Percentiles rank a stretch among this genome's conserved stretches.
These are phyloP conservation scores for Cladophialophora immunda DNA, from an alignment of 2,329 filamentous ascomycete species.

Conservation along the genomic window DNA sequence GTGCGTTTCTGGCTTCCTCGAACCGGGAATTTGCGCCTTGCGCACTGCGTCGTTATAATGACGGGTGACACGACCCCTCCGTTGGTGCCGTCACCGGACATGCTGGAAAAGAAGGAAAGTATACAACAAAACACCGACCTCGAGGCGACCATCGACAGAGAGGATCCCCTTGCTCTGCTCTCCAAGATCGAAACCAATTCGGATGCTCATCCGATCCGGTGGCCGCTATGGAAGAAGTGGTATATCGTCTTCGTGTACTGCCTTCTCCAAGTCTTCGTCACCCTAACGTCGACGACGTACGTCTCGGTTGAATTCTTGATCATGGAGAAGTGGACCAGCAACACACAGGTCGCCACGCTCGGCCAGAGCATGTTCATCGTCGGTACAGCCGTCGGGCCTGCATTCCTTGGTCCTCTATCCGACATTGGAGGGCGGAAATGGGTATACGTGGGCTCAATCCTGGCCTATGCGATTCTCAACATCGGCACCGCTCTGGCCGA, in stretches of 20 bases:
- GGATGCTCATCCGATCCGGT: constrained; percentile 37
- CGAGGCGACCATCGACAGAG: constrained; percentile 17
- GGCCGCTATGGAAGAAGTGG: constrained; percentile 40
- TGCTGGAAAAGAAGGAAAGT: constrained; percentile 26
- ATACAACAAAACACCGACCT: constrained; percentile 15
- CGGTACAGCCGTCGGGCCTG: constrained; percentile 53
- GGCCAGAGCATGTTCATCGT: constrained; percentile 56
- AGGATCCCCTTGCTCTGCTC: constrained; percentile 32
- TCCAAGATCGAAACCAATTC: constrained; percentile 33
- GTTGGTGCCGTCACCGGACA: constrained; percentile 5
- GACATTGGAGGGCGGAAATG: constrained; percentile 56
- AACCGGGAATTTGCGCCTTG: neutral
- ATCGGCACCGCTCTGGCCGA: constrained; percentile 48
- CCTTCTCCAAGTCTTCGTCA: constrained; percentile 51
- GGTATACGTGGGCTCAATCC: constrained; percentile 52
- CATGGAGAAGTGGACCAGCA: constrained; percentile 49
- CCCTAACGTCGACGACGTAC: constrained; percentile 51
- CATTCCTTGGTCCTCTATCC: constrained; percentile 52
- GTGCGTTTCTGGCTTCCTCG: neutral
- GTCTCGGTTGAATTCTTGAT: constrained; percentile 51
- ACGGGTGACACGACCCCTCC: neutral
- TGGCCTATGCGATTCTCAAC: constrained; percentile 48
- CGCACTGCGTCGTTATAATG: neutral
- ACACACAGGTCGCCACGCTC: constrained; percentile 50
- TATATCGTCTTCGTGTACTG: constrained; percentile 41